Percentiles rank a stretch among this genome's conserved stretches.
phyloP scores from a whole-genome alignment of 2,329 filamentous ascomycete species.

The Leptoxyphium fumago region DNA sequence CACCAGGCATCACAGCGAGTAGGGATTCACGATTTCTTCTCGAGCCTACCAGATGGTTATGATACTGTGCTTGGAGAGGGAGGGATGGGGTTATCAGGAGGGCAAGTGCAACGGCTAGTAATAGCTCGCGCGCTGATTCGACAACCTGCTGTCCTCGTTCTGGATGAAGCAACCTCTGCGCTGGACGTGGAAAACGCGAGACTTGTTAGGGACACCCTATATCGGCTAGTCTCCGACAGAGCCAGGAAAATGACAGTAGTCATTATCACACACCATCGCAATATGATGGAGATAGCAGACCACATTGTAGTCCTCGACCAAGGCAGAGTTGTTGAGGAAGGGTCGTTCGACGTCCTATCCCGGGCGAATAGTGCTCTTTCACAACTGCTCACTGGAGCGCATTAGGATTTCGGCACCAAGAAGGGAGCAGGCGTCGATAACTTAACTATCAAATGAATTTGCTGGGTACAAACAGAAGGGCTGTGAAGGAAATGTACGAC shows the following conservation, averaged over 20 bases:
- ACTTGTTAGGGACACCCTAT: slow-evolving; percentile 49
- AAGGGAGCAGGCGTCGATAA: too few species aligned
- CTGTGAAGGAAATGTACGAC: too few species aligned
- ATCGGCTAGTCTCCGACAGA: slow-evolving; percentile 30
- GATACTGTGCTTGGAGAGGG: slow-evolving; percentile 63
- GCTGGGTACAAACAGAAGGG: too few species aligned
- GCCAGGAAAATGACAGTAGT: slow-evolving; percentile 48
- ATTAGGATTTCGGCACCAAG: slow-evolving; percentile 7
- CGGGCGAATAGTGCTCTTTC: slow-evolving; percentile 16
- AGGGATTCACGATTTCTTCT: slow-evolving; percentile 64
- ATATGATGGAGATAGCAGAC: slow-evolving; percentile 78
- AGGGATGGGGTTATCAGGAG: slow-evolving; percentile 58
- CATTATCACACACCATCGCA: slow-evolving; percentile 64
- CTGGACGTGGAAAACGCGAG: slow-evolving; percentile 57
- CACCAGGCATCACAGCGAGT: slow-evolving; percentile 37
- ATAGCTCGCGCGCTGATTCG: slow-evolving; percentile 68
- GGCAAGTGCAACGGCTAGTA: slow-evolving; percentile 67
- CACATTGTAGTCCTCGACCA: slow-evolving; percentile 57
- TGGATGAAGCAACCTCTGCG: slow-evolving; percentile 78
- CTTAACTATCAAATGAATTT: too few species aligned
- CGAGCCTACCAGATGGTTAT: slow-evolving; percentile 55
- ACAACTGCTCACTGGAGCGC: slow-evolving; percentile 25
- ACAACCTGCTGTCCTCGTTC: slow-evolving; percentile 54
- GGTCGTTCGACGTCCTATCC: slow-evolving; percentile 48
- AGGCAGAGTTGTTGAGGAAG: slow-evolving; percentile 51